Evolutionary conservation across 169 alveolate genomes (phyloP), one percentile per base, ranked within the genome.

Genomic region (Eimeria praecox): DNA sequence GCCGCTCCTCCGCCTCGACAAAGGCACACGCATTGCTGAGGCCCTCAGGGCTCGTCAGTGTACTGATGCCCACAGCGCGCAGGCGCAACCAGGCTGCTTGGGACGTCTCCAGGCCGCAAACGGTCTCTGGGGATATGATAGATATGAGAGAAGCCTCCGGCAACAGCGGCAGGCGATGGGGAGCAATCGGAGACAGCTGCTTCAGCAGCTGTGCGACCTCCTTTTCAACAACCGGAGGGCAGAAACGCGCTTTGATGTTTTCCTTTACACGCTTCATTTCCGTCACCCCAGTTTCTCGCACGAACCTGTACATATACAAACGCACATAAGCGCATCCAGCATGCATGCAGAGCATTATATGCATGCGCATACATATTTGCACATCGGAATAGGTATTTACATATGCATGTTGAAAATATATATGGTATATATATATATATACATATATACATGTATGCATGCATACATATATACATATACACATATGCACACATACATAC

Each of bases 81-180:
- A 98, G 93, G 49, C 98, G 95, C 33, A 78, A 88, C 93, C 90
- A 97, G 35, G 97, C 98, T 16, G 98, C 97, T 5, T 97, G 97
- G 2, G 98, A 94, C 46, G 98, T 96, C 93, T 98, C 99, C 24
- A 98, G 90, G 27, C 98, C 94, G 82, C 99, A 98, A 27, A 98
- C 96, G 18, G 95, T 66, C 89, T 98, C 99, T 0, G 99, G 99
- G 73, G 95, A 96, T 38, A 97, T 97, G 59, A 98, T 96, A n/a
- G 97, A 94, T 18, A 97, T 97, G n/a, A 98, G 82, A 92, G 96
- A 95, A 30, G 96, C 92, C 87, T 98, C 99, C 33, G 95, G 96
- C 40, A 97, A 80, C 46, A 69, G 69, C 59, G 96, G 96, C 78
- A 95, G 80, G 30, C 96, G 94, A 56, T 87, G 96, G 14, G 94